Percentiles rank a stretch among this genome's conserved stretches.
Conservation (phyloP, 2,329 filamentous ascomycete genomes). For the Macrophomina tecta region DNA sequence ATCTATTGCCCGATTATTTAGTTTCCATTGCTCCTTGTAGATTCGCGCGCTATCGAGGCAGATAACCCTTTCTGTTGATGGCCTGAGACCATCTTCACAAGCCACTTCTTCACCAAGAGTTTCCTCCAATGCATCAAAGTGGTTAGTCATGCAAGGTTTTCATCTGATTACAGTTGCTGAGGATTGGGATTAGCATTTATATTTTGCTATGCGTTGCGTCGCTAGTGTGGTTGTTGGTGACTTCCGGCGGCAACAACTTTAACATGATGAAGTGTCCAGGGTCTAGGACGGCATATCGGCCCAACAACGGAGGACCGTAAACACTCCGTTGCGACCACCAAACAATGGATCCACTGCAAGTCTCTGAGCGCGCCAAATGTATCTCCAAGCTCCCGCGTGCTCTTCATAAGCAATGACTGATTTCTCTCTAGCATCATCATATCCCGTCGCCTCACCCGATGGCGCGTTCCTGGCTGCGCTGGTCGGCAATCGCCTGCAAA, state of each 20-base stretch:
- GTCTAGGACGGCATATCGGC: not conserved
- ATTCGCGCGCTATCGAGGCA: no score
- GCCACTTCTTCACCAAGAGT: no score
- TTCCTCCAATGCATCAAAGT: no score
- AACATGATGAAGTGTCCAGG: not conserved
- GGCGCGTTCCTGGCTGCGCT: slow-evolving; percentile 48
- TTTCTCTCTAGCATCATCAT: slow-evolving; percentile 37
- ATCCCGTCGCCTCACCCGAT: slow-evolving; percentile 47
- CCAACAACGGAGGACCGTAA: slow-evolving; percentile 21
- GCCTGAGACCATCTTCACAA: no score
- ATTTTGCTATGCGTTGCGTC: no score
- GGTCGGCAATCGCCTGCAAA: slow-evolving; percentile 45
- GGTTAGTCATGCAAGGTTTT: no score
- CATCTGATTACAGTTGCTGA: no score
- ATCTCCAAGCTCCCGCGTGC: not conserved
- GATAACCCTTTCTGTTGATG: no score
- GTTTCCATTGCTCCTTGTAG: no score
- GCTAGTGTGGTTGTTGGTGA: not conserved
- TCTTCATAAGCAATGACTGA: slow-evolving; percentile 25
- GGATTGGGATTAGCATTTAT: no score
- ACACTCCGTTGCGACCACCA: slow-evolving; percentile 16
- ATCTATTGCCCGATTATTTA: no score
- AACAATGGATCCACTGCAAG: slow-evolving; percentile 20
- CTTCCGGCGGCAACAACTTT: slow-evolving; percentile 7
- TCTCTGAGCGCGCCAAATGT: slow-evolving; percentile 37